These are phyloP conservation scores for Coprinellus micaceus DNA, from an alignment of 768 basidiomycete genomes.

Conservation along the genomic window DNA sequence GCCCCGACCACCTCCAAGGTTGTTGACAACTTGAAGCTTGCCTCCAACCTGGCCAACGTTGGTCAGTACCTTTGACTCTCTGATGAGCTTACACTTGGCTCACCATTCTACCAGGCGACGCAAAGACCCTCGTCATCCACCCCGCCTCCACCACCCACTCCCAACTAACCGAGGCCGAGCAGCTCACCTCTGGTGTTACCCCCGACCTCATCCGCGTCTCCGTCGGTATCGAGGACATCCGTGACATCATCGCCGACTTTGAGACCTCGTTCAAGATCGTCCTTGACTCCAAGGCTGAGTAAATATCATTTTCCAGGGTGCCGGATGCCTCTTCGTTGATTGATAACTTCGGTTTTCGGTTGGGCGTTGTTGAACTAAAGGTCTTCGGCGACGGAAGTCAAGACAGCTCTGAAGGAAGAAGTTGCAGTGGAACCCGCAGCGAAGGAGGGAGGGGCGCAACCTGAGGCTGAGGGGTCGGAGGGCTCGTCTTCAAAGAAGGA, in stretches of 20 bases:
- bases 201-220: constrained; percentile 68
- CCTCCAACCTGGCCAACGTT: constrained; percentile 71
- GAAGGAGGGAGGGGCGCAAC: neutral
- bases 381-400: neutral
- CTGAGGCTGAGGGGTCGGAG: neutral
- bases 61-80: constrained; percentile 32
- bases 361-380: neutral
- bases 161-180: constrained; percentile 61
- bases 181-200: constrained; percentile 63
- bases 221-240: constrained; percentile 40
- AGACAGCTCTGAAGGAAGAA: neutral
- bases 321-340: neutral
- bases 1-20: constrained; percentile 48
- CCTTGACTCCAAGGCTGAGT: constrained; percentile 11
- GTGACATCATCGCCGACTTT: constrained; percentile 42
- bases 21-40: constrained; percentile 68
- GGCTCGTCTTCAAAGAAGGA: neutral
- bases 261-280: constrained; percentile 32
- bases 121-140: constrained; percentile 80
- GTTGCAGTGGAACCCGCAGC: neutral
- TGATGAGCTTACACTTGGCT: neutral
- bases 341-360: neutral
- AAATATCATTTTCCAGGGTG: neutral
- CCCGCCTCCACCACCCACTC: constrained; percentile 77
- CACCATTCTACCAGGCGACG: constrained; percentile 46